Conservation (phyloP, 2,329 filamentous ascomycete species). For the Curvularia eragrostidis region DNA sequence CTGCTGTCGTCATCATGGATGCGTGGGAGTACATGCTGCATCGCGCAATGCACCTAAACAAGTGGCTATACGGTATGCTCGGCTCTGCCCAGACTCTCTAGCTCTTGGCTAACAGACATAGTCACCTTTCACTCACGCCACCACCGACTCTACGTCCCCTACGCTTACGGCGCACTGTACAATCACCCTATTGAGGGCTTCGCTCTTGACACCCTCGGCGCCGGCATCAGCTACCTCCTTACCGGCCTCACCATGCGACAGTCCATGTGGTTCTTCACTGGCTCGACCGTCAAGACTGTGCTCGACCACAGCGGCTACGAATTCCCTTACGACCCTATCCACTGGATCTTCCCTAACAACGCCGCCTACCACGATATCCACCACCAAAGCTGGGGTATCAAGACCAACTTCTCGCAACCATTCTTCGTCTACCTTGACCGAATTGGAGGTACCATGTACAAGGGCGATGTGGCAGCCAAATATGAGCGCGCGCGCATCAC, state of each 20-base stretch:
- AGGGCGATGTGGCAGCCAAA: slow-evolving; percentile 64
- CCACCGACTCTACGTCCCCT: slow-evolving; percentile 96
- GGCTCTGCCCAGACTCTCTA: not conserved
- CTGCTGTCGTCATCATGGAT: slow-evolving; percentile 80
- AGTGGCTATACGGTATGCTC: slow-evolving; percentile 89
- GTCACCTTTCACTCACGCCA: slow-evolving; percentile 92
- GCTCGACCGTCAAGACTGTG: slow-evolving; percentile 92
- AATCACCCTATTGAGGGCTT: slow-evolving; percentile 97
- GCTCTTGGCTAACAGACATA: slow-evolving; percentile 46
- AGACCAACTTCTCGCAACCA: slow-evolving; percentile 88
- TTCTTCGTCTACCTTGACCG: slow-evolving; percentile 97
- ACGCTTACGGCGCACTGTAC: slow-evolving; percentile 95
- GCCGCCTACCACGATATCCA: slow-evolving; percentile 97
- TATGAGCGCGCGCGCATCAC: slow-evolving; percentile 64
- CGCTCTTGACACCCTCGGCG: slow-evolving; percentile 87
- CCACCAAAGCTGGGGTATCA: slow-evolving; percentile 99
- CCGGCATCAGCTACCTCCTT: slow-evolving; percentile 81
- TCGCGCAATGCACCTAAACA: slow-evolving; percentile 95
- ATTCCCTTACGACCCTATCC: slow-evolving; percentile 94
- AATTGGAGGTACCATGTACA: slow-evolving; percentile 81
- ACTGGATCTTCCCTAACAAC: slow-evolving; percentile 92
- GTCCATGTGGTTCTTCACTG: slow-evolving; percentile 86
- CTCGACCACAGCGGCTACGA: slow-evolving; percentile 97
- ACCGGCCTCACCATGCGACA: slow-evolving; percentile 84
- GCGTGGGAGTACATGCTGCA: slow-evolving; percentile 99